phyloP scores from a whole-genome alignment of 257 asterid genomes.

The Datura wrightii region DNA sequence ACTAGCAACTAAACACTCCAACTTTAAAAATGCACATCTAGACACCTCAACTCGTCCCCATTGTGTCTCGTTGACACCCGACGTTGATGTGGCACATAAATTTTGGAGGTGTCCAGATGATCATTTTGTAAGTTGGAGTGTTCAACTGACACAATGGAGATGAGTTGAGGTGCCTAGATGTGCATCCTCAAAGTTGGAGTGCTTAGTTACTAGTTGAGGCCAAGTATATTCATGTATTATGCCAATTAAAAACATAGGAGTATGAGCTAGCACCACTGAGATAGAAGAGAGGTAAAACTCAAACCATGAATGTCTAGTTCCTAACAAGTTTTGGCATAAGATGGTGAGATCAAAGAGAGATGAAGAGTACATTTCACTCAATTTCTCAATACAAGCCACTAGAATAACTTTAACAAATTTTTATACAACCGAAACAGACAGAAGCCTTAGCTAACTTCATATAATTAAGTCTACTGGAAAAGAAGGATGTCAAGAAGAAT shows the following conservation, averaged over 20 bases:
- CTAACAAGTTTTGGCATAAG: neutral
- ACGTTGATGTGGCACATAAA: too few relatives aligned
- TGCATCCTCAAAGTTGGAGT: too few relatives aligned
- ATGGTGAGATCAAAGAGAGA: neutral
- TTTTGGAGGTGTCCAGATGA: too few relatives aligned
- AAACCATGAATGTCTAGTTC: neutral
- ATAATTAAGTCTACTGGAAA: neutral
- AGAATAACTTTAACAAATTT: neutral
- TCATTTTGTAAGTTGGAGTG: too few relatives aligned
- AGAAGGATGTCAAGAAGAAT: neutral
- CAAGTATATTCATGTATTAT: too few relatives aligned
- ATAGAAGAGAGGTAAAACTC: neutral
- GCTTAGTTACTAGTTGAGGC: too few relatives aligned
- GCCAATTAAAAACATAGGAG: neutral
- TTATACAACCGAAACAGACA: neutral
- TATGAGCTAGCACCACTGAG: neutral
- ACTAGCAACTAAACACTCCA: too few relatives aligned
- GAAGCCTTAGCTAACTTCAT: slow-evolving; percentile 14
- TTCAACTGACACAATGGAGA: too few relatives aligned
- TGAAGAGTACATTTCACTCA: neutral
- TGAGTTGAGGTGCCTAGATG: too few relatives aligned
- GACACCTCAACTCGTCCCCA: too few relatives aligned
- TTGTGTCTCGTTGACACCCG: too few relatives aligned
- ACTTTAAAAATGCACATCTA: too few relatives aligned
- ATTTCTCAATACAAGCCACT: neutral